A percentile compares a stretch with the other conserved stretches of the same genome.
Conservation (phyloP, 2,329 filamentous ascomycete species). For the Coniochaeta sp. region DNA sequence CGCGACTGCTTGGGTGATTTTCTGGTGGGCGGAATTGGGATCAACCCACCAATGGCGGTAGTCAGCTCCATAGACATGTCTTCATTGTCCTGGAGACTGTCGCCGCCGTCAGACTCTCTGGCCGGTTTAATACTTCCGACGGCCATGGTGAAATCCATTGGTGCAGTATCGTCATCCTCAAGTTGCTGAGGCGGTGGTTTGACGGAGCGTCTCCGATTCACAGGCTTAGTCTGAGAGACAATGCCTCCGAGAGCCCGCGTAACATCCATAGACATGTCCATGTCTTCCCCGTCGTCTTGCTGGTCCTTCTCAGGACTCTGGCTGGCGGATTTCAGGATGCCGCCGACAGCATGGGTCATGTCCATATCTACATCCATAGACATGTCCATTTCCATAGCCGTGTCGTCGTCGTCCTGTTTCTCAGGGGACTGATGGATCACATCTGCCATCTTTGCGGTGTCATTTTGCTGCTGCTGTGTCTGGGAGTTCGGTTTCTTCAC, state of each 20-base stretch:
- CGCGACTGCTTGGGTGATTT: conserved; percentile 8
- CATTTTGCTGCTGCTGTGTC: conserved; percentile 14
- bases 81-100: conserved; percentile 43
- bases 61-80: conserved; percentile 79
- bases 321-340: conserved; percentile 25
- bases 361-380: conserved; percentile 43
- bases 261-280: conserved; percentile 90
- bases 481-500: conserved; percentile 43
- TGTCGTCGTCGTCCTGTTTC: conserved; percentile 29
- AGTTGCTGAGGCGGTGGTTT: conserved; percentile 7
- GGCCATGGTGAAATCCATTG: conserved; percentile 80
- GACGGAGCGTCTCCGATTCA: conserved; percentile 16
- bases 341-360: conserved; percentile 41
- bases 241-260: conserved; percentile 79
- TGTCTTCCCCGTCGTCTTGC: conserved; percentile 40
- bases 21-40: conserved; percentile 18
- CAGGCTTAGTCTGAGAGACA: conserved; percentile 37
- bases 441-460: conserved; percentile 37
- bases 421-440: conserved; percentile 5
- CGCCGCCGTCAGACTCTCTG: conserved; percentile 20
- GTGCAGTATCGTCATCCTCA: conserved; percentile 27
- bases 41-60: conserved; percentile 52
- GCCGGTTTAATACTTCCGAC: conserved; percentile 60
- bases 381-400: conserved; percentile 52
- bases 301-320: conserved; percentile 5